Conservation (phyloP, 2,329 filamentous ascomycete species). For the Paecilomyces formosus region DNA sequence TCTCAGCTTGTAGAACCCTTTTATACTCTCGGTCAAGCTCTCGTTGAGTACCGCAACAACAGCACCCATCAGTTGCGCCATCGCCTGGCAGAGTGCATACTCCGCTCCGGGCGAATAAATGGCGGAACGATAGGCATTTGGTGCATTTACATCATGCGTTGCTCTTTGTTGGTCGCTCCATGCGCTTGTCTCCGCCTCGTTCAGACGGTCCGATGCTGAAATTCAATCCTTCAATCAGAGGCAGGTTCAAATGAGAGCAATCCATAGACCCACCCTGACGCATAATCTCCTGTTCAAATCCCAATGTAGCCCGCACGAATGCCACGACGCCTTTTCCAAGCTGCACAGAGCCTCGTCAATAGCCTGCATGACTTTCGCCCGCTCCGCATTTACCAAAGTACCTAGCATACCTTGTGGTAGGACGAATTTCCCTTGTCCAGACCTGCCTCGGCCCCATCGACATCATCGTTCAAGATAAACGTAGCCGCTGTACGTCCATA, state of each 20-base stretch:
- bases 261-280: conserved; percentile 49
- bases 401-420: conserved; percentile 68
- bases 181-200: conserved; percentile 67
- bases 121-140: conserved; percentile 46
- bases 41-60: conserved; percentile 87
- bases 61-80: conserved; percentile 82
- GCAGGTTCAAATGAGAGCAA: background rate
- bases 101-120: conserved; percentile 82
- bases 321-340: conserved; percentile 72
- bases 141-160: conserved; percentile 52
- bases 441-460: conserved; percentile 70
- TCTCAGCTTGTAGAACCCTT: conserved; percentile 84
- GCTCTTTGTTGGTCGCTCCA: conserved; percentile 70
- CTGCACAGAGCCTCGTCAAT: conserved; percentile 28
- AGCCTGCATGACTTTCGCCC: background rate
- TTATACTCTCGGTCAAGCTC: conserved; percentile 82
- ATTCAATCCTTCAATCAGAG: conserved; percentile 11
- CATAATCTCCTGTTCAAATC: conserved; percentile 90
- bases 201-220: conserved; percentile 60
- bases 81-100: conserved; percentile 74
- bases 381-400: background rate
- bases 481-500: conserved; percentile 47
- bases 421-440: conserved; percentile 67
- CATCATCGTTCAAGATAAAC: conserved; percentile 82
- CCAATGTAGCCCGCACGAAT: conserved; percentile 79